Conservation (phyloP, 2,329 filamentous ascomycete genomes). For the Fusarium falciforme region DNA sequence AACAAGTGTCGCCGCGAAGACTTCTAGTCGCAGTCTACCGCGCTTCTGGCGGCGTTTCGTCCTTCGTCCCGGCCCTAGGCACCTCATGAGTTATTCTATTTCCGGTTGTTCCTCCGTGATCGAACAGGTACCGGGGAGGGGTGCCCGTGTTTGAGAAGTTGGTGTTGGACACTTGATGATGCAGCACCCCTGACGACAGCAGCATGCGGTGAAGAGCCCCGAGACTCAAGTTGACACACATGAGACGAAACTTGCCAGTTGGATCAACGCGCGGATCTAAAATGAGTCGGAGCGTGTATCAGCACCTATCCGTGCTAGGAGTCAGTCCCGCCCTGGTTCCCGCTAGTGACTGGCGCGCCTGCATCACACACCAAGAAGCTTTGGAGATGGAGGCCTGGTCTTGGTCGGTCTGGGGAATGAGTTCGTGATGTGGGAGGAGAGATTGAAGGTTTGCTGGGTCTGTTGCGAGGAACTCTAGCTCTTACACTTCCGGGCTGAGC, state of each 20-base stretch:
- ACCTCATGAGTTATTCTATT: constrained; percentile 32
- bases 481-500: background rate
- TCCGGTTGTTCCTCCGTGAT: constrained; percentile 26
- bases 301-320: constrained; percentile 31
- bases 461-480: background rate
- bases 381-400: constrained; percentile 5
- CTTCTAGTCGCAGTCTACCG: constrained; percentile 34
- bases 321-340: constrained; percentile 14
- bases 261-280: constrained; percentile 39
- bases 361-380: constrained; percentile 15
- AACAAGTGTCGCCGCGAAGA: constrained; percentile 20
- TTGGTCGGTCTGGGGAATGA: constrained; percentile 23
- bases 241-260: constrained; percentile 41
- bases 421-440: constrained; percentile 16
- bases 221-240: constrained; percentile 35
- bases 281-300: constrained; percentile 42
- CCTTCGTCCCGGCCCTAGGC: constrained; percentile 30
- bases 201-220: constrained; percentile 13
- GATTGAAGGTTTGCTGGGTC: constrained; percentile 16
- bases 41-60: constrained; percentile 39
- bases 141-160: constrained; percentile 35
- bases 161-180: constrained; percentile 24
- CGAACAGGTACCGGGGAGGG: constrained; percentile 16
- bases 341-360: constrained; percentile 22
- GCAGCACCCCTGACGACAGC: constrained; percentile 17